Percentiles rank a stretch among this genome's conserved stretches.
These are phyloP conservation scores for Phialocephala subalpina DNA, from an alignment of 2,329 filamentous ascomycete genomes.

Conservation along the genomic window DNA sequence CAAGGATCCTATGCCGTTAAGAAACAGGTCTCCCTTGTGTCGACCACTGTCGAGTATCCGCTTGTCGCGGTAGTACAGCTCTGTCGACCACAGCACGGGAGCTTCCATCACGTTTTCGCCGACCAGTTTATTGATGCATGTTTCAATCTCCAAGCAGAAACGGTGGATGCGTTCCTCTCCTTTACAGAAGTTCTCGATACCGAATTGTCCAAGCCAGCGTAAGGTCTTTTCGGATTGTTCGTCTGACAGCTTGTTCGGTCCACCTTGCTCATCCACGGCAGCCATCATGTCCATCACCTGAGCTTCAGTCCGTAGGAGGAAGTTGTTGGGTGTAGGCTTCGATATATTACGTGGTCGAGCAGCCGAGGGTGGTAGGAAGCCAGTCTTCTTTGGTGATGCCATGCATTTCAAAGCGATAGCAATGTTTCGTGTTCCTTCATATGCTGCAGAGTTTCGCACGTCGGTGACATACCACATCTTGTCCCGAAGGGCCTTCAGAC, in stretches of 20 bases:
- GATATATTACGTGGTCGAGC: slow-evolving; percentile 48
- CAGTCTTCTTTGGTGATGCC: slow-evolving; percentile 66
- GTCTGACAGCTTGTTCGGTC: slow-evolving; percentile 94
- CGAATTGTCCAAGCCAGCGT: slow-evolving; percentile 82
- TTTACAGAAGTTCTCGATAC: slow-evolving; percentile 91
- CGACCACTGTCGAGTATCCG: slow-evolving; percentile 56
- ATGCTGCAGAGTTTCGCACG: slow-evolving; percentile 87
- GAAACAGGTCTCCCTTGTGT: slow-evolving; percentile 56
- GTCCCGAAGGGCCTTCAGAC: slow-evolving; percentile 79
- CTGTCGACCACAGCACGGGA: slow-evolving; percentile 91
- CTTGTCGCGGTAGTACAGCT: slow-evolving; percentile 83
- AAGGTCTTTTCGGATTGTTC: slow-evolving; percentile 88
- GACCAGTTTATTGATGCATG: slow-evolving; percentile 84
- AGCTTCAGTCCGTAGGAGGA: slow-evolving; percentile 81
- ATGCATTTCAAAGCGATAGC: slow-evolving; percentile 90
- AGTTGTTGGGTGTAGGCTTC: slow-evolving; percentile 48
- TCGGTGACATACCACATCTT: slow-evolving; percentile 99
- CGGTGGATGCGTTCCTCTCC: slow-evolving; percentile 95
- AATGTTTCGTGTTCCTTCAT: slow-evolving; percentile 87
- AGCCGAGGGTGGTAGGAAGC: slow-evolving; percentile 39
- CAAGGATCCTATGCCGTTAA: slow-evolving; percentile 55
- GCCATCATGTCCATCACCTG: slow-evolving; percentile 90
- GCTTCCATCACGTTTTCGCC: slow-evolving; percentile 85
- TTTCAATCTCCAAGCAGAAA: slow-evolving; percentile 89
- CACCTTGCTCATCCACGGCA: slow-evolving; percentile 82